A percentile compares a stretch with the other conserved stretches of the same genome.
Conservation (phyloP, 139 green algal species). For the Gonium pectorale region DNA sequence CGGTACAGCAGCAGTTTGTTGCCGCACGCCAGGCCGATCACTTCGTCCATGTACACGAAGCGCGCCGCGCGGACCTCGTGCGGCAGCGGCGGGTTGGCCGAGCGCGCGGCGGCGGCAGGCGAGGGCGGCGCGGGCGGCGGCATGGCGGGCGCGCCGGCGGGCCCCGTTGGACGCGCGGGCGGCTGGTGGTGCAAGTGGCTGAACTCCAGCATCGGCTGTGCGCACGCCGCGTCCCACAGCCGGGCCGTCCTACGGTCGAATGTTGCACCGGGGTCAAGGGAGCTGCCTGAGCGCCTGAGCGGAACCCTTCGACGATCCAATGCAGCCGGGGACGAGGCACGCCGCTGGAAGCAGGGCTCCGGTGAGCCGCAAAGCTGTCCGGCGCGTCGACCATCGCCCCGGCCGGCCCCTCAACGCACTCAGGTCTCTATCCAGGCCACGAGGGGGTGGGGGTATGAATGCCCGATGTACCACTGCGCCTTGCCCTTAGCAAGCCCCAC, state of each 20-base stretch:
- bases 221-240: slow-evolving; percentile 41
- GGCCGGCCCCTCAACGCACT: no score
- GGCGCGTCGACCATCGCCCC: no score
- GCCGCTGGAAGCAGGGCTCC: no score
- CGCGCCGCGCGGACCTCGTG: slow-evolving; percentile 58
- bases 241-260: slow-evolving; percentile 20
- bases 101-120: slow-evolving; percentile 4
- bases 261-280: no score
- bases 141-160: not conserved
- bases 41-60: slow-evolving; percentile 71
- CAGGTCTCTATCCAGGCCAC: no score
- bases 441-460: no score
- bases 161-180: not conserved
- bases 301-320: no score
- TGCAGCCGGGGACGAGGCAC: no score
- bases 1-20: slow-evolving; percentile 73
- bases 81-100: slow-evolving; percentile 42
- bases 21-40: slow-evolving; percentile 61
- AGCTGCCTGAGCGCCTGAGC: no score
- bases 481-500: no score
- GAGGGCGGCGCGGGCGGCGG: slow-evolving; percentile 27
- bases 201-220: slow-evolving; percentile 59
- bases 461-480: no score
- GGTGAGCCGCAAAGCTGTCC: no score
- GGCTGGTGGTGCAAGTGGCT: slow-evolving; percentile 50